Evolutionary conservation across 2,329 filamentous ascomycete species (phyloP).

Genomic region (Knufia fluminis): DNA sequence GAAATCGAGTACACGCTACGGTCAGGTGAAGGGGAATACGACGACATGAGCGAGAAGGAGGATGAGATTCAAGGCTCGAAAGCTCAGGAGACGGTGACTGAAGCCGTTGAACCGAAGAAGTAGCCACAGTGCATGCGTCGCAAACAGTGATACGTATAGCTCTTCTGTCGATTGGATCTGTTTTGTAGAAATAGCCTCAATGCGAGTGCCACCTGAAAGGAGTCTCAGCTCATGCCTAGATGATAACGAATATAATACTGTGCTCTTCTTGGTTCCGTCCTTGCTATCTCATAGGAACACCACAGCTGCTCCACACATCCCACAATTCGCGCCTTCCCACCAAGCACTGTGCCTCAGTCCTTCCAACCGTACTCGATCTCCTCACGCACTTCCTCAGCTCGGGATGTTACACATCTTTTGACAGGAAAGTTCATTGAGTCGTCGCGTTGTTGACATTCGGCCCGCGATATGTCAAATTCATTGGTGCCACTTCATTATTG

Average conservation of each 20-base stretch:
- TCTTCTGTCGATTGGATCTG: too few species aligned
- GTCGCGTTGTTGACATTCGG: background rate
- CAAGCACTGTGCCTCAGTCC: too few species aligned
- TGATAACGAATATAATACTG: background rate
- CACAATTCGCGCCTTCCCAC: too few species aligned
- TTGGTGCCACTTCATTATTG: background rate
- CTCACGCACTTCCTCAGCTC: too few species aligned
- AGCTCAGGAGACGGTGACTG: constrained; percentile 13
- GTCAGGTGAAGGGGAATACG: constrained; percentile 29
- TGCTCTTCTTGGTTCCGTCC: too few species aligned
- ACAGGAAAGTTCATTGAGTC: too few species aligned
- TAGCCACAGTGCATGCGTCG: background rate
- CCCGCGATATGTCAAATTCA: background rate
- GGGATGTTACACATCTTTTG: too few species aligned
- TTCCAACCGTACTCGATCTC: too few species aligned
- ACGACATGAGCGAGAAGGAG: constrained; percentile 28
- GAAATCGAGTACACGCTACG: constrained; percentile 39
- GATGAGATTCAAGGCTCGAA: constrained; percentile 25
- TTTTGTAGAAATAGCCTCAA: too few species aligned
- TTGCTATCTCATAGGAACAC: too few species aligned
- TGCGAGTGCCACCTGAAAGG: background rate
- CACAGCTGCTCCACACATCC: too few species aligned
- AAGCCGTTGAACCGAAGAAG: constrained; percentile 17
- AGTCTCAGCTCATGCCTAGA: background rate
- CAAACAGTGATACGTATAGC: background rate